These are phyloP conservation scores for Cyberlindnera sargentensis DNA, from an alignment of 805 yeast species.

Conservation along the genomic window DNA sequence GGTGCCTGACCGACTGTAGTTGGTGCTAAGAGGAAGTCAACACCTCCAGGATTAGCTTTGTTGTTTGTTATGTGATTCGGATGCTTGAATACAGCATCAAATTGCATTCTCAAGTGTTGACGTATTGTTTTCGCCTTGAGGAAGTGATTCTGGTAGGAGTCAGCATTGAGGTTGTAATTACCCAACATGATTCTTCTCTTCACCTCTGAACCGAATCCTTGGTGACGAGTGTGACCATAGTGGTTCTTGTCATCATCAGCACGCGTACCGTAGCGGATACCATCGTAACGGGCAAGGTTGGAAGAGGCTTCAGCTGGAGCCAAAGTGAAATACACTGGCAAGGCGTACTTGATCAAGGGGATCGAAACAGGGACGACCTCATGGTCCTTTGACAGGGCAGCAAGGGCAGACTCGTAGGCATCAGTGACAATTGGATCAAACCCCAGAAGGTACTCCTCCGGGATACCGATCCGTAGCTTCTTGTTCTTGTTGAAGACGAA, in stretches of 20 bases:
- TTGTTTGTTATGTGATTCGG: constrained; percentile 34
- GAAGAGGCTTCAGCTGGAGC: constrained; percentile 95
- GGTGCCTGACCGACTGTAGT: constrained; percentile 58
- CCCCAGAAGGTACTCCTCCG: constrained; percentile 59
- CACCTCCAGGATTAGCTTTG: constrained; percentile 26
- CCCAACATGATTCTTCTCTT: constrained; percentile 80
- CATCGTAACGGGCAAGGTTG: constrained; percentile 84
- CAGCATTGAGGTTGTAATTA: constrained; percentile 76
- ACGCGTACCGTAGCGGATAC: constrained; percentile 73
- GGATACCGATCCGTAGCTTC: constrained; percentile 58
- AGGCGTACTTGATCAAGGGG: constrained; percentile 56
- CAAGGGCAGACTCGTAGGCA: constrained; percentile 41
- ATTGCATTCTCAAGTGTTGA: constrained; percentile 50
- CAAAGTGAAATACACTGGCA: constrained; percentile 80
- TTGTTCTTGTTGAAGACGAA: constrained; percentile 1
- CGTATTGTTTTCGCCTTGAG: constrained; percentile 69
- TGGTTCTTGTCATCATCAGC: constrained; percentile 32
- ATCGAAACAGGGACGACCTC: constrained; percentile 59
- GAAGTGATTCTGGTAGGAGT: constrained; percentile 62
- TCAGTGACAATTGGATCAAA: constrained; percentile 39
- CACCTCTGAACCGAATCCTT: constrained; percentile 77
- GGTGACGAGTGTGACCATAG: constrained; percentile 53
- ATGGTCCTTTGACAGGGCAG: constrained; percentile 32
- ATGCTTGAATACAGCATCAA: constrained; percentile 53
- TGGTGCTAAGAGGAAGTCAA: constrained; percentile 72